These are phyloP conservation scores for Pythium phragmitis DNA, from an alignment of 352 stramenopile genomes.

Conservation along the genomic window DNA sequence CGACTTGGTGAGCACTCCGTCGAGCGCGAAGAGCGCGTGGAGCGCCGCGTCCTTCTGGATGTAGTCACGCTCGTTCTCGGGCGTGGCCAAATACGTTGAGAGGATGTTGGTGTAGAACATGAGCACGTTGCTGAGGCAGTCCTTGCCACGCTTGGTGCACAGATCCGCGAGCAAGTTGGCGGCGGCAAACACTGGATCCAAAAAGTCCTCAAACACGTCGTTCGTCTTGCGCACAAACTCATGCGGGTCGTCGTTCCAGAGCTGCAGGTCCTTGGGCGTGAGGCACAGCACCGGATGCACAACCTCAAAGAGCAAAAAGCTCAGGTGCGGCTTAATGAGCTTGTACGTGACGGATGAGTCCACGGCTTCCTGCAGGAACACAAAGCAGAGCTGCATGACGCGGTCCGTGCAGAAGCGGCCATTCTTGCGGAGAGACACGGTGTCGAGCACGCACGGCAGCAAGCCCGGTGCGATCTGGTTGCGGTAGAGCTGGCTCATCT, in stretches of 20 bases:
- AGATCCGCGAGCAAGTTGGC: conserved; percentile 94
- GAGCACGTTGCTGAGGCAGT: conserved; percentile 92
- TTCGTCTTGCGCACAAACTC: conserved; percentile 98
- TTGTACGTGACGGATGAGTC: conserved; percentile 97
- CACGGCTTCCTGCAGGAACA: conserved; percentile 93
- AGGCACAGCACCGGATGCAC: conserved; percentile 95
- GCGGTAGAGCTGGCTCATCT: conserved; percentile 94
- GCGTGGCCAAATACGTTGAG: conserved; percentile 77
- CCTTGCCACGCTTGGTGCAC: conserved; percentile 94
- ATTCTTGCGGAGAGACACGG: conserved; percentile 90
- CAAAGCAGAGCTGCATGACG: conserved; percentile 93
- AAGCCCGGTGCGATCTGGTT: conserved; percentile 90
- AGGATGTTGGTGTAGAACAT: conserved; percentile 93
- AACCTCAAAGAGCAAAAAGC: conserved; percentile 97
- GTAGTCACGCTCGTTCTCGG: conserved; percentile 87
- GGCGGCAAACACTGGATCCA: conserved; percentile 93
- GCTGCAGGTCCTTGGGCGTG: conserved; percentile 91
- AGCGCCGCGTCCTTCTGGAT: conserved; percentile 96
- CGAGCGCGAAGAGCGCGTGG: conserved; percentile 91
- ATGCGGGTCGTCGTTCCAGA: conserved; percentile 96
- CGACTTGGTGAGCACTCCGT: conserved; percentile 91
- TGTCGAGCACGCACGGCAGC: conserved; percentile 84
- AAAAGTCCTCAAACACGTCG: conserved; percentile 97
- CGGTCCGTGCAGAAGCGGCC: conserved; percentile 96
- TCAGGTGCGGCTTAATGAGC: conserved; percentile 96